phyloP scores from a whole-genome alignment of 768 basidiomycete species.

The Postia placenta region DNA sequence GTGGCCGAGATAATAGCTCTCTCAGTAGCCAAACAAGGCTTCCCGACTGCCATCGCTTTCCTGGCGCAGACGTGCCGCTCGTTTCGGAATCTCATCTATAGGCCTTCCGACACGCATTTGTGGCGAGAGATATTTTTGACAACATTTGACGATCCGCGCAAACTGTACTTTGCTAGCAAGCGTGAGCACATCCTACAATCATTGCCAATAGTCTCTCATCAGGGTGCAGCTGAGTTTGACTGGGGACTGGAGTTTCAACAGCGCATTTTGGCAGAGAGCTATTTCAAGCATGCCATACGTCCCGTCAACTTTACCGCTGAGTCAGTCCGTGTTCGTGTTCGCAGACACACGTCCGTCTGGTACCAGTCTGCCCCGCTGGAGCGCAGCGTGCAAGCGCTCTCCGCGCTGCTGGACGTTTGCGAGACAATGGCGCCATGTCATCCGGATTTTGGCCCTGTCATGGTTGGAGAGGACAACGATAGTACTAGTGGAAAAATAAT shows the following conservation, averaged over 20 bases:
- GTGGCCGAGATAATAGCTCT: slow-evolving; percentile 29
- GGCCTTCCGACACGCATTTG: slow-evolving; percentile 25
- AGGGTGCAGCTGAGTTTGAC: too few relatives aligned
- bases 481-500: too few relatives aligned
- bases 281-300: neutral
- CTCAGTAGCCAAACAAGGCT: slow-evolving; percentile 12
- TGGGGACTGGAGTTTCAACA: slow-evolving; percentile 8
- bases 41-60: slow-evolving; percentile 20
- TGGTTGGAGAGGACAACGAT: too few relatives aligned
- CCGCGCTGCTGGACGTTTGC: too few relatives aligned
- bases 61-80: slow-evolving; percentile 28
- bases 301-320: too few relatives aligned
- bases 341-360: too few relatives aligned
- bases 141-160: slow-evolving; percentile 29
- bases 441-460: too few relatives aligned
- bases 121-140: slow-evolving; percentile 32
- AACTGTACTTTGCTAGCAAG: neutral
- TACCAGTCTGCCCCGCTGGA: too few relatives aligned
- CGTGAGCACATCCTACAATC: too few relatives aligned
- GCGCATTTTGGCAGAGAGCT: slow-evolving; percentile 3
- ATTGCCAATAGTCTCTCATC: neutral
- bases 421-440: too few relatives aligned
- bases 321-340: too few relatives aligned
- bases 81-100: slow-evolving; percentile 26
- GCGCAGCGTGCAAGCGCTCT: too few relatives aligned